Evolutionary conservation across 1,139 yeast species (phyloP), one percentile per base, ranked within the genome.

Genomic region (Blastobotrys niveus): DNA sequence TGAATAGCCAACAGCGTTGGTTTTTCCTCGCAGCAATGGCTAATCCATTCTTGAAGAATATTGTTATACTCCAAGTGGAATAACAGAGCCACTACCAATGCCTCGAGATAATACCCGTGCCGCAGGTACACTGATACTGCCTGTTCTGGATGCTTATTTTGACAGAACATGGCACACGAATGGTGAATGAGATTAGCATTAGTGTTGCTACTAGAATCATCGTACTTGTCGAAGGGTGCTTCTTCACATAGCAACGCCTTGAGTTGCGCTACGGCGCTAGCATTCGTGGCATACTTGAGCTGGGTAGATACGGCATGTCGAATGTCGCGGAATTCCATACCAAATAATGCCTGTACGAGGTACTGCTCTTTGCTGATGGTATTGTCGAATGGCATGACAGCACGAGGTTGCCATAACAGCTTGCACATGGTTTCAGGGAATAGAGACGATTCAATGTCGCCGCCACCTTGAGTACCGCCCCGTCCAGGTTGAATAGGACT

Each of bases 51-150:
- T 15, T 21, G 17, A 19, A 44, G 33, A 2, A 27, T 17, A 20
- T 24, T 24, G 19, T 31, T 26, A 43, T 43, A 45, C 22, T 45
- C 43, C 18, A 42, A 27, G n/a, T 35, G 26, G 25, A 40, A 29
- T 9, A 45, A 18, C 32, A 45, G 22, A 4, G 46, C 38, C 9
- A 45, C 48, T 7, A 42, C 37, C 20, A 45, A 24, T 1, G 43
- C 48, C 22, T 45, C 48, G 14, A 45, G 27, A 17, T 45, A 42
- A 29, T 31, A 45, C 15, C 42, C 42, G 17, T 41, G 46, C 10
- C 37, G 17, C 15, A 38, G 24, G 27, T 45, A 45, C 2, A 35
- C 34, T 4, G 24, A 19, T 15, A 25, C 21, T 2, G 48, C 48
- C n/a, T 32, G 34, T n/a, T 42, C 22, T 8, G 45, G 41, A 34